These are phyloP conservation scores for Chytriomyces sp. DNA, from an alignment of 192 early-diverging fungal genomes.

Conservation along the genomic window DNA sequence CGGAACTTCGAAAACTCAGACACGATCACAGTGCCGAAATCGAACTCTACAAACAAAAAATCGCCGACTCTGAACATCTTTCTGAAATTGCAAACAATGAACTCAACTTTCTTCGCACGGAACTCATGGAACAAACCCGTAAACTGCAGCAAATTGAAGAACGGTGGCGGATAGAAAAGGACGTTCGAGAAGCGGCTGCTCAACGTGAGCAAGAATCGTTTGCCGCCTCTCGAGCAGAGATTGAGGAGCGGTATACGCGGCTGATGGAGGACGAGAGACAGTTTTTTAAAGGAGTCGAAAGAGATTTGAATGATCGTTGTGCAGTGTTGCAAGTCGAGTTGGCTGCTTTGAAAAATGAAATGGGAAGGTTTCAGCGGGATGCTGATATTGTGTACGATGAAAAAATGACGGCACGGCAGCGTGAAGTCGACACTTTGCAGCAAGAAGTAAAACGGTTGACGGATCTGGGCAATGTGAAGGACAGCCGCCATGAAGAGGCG, in stretches of 20 bases:
- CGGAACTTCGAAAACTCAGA: slow-evolving; percentile 4
- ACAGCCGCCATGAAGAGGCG: neutral
- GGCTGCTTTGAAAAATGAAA: neutral
- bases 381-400: neutral
- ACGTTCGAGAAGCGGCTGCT: neutral
- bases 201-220: neutral
- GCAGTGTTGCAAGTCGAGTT: neutral
- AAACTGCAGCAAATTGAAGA: slow-evolving; percentile 15
- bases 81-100: slow-evolving; percentile 3
- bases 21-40: slow-evolving; percentile 10
- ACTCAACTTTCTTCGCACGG: neutral
- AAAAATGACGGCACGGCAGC: neutral
- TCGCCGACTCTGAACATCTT: slow-evolving; percentile 13
- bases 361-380: neutral
- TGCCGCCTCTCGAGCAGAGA: neutral
- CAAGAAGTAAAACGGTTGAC: neutral
- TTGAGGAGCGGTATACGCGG: neutral
- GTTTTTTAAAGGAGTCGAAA: neutral
- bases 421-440: neutral
- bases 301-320: slow-evolving; percentile 6
- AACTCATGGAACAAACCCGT: slow-evolving; percentile 5
- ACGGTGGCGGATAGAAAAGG: slow-evolving; percentile 11
- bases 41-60: slow-evolving; percentile 13
- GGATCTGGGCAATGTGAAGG: neutral
- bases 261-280: slow-evolving; percentile 10